Evolutionary conservation across 2,329 filamentous ascomycete species (phyloP).

Genomic region (Aspergillus vadensis): DNA sequence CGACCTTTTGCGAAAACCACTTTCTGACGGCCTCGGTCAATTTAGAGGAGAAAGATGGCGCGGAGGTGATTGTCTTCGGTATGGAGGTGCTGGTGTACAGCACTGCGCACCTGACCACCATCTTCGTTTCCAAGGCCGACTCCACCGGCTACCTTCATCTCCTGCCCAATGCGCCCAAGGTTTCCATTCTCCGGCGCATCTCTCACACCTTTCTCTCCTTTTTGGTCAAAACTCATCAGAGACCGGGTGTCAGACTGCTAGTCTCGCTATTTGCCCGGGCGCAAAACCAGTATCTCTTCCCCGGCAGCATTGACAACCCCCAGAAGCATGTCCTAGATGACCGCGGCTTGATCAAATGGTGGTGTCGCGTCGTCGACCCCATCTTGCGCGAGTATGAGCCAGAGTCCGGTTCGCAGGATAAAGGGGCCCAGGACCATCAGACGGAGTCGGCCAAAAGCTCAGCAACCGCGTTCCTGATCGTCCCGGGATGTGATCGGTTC

Average conservation of each 20-base stretch:
- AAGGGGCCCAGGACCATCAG: conserved; percentile 30
- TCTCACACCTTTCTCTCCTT: conserved; percentile 75
- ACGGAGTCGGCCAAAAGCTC: conserved; percentile 37
- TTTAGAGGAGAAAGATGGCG: conserved; percentile 25
- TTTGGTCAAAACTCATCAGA: conserved; percentile 67
- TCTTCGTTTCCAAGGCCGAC: conserved; percentile 96
- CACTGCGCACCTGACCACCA: conserved; percentile 75
- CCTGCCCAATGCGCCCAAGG: conserved; percentile 60
- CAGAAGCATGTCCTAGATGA: conserved; percentile 93
- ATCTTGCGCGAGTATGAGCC: conserved; percentile 57
- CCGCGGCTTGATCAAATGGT: conserved; percentile 88
- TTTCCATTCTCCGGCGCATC: conserved; percentile 70
- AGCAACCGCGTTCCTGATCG: conserved; percentile 77
- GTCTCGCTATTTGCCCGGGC: conserved; percentile 90
- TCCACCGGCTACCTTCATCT: conserved; percentile 84
- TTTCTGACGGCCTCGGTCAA: conserved; percentile 64
- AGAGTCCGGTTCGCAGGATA: conserved; percentile 43
- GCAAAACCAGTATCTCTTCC: conserved; percentile 92
- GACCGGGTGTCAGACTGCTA: conserved; percentile 68
- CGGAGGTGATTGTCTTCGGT: conserved; percentile 72
- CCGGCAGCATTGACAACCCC: conserved; percentile 80
- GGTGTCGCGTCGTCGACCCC: conserved; percentile 84
- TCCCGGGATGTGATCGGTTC: conserved; percentile 81
- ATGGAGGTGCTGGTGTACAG: conserved; percentile 88
- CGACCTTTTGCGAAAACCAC: conserved; percentile 85